Base-by-base conservation (phyloP, 2,329 filamentous ascomycete species). In the Alternaria incomplexa region DNA sequence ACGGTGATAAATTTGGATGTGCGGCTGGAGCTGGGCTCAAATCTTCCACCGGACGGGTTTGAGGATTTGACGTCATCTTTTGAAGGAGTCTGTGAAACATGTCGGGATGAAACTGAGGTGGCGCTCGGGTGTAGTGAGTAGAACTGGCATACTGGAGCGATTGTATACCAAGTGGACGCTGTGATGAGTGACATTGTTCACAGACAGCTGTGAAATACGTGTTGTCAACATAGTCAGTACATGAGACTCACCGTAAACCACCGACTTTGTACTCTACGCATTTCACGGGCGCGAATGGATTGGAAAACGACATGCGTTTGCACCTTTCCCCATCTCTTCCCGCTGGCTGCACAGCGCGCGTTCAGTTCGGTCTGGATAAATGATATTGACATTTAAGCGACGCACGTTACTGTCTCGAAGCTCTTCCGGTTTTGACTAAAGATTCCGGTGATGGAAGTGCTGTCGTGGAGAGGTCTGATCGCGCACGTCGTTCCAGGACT, bases 91-190 rank as follows among this genome's bases (percentile, higher is more conserved):
- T 40, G 36, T 17, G 15, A 17, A 40, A 40, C 36, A 40, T 40
- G 9, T 40, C n/a, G 36, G 8, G n/a, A 40, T 40, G 36, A 9
- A 17, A 17, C 15, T 17, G 0, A 40, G 36, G 36, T 40, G 4
- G n/a, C 0, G 5, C 0, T 40, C 36, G 5, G 36, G 1, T 17
- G 36, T 2, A 0, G n/a, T 40, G 5, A 40, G 36, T 17, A 40
- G 0, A 40, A 0, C 15, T 40, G 36, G 36, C 36, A 40, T 17
- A 2, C 0, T 2, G 0, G 36, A 40, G 36, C 36, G 0, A 1
- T 40, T 40, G 36, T 40, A 40, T 17, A 40, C 36, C 36, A 17
- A 11, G 36, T 17, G n/a, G 9, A 40, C 36, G 36, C 15, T 40
- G 36, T 40, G 36, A 40, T 4, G n/a, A 40, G 36, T 8, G 0